Conservation (phyloP, 2,329 filamentous ascomycete species). For the Sordariomycetes sp. region DNA sequence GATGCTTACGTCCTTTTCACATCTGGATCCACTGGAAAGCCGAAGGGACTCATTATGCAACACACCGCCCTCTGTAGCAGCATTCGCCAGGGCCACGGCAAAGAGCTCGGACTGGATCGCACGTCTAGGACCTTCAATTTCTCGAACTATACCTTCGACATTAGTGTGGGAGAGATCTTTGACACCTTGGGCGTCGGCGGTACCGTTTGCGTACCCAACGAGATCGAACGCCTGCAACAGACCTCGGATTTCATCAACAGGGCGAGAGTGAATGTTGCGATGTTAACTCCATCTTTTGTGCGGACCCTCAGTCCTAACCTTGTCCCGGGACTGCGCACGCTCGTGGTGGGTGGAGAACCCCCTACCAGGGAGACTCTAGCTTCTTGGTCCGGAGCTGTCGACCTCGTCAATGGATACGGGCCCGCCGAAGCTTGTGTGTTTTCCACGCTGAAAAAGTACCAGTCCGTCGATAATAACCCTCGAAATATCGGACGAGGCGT, state of each 20-base stretch:
- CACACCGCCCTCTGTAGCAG: slow-evolving; percentile 9
- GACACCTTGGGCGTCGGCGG: slow-evolving; percentile 5
- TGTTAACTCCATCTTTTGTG: slow-evolving; percentile 6
- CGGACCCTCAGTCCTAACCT: background rate
- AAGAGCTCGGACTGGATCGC: slow-evolving; percentile 11
- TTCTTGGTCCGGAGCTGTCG: background rate
- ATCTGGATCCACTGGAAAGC: slow-evolving; percentile 12
- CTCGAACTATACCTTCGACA: slow-evolving; percentile 7
- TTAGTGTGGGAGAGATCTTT: slow-evolving; percentile 5
- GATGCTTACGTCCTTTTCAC: slow-evolving; percentile 12
- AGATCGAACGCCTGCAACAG: slow-evolving; percentile 5
- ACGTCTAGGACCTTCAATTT: slow-evolving; percentile 18
- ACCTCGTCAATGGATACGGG: slow-evolving; percentile 9
- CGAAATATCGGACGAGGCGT: slow-evolving; percentile 3
- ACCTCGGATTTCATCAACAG: slow-evolving; percentile 3
- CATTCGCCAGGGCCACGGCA: slow-evolving; percentile 9
- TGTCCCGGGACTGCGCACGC: background rate
- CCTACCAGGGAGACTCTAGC: background rate
- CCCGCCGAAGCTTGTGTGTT: slow-evolving; percentile 7
- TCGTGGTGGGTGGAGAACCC: slow-evolving; percentile 2
- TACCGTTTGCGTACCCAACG: slow-evolving; percentile 5
- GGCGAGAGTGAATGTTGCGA: slow-evolving; percentile 10
- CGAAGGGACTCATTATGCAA: slow-evolving; percentile 12
- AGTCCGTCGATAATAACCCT: background rate
- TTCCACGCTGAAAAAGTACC: too few relatives aligned